Base-by-base conservation (phyloP, 352 stramenopile species). In the Hyaloperonospora arabidopsidis region DNA sequence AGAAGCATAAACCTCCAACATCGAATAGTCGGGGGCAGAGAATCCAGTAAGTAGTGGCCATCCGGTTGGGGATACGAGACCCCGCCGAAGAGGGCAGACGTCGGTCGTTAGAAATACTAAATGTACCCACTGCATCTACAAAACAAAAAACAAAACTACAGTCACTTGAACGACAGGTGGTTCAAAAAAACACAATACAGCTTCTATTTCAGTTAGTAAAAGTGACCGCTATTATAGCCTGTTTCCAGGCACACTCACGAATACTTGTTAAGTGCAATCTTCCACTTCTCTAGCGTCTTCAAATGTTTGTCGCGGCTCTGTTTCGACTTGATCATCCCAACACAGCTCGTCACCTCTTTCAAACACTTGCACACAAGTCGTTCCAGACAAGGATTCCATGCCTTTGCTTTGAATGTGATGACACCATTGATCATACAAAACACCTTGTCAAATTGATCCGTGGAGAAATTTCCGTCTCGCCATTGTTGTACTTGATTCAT, bases 381-480 rank as follows among this genome's bases (percentile, higher is more conserved):
- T 14, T 68, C 58, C n/a, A 39, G 8, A 22, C 47, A 28, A 2
- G 52, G 39, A 34, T 63, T 49, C 54, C 54, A 68, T 5, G 60
- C 43, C 39, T 45, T 63, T 14, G 45, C 57, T 6, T 34, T n/a
- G 45, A 58, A 69, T 2, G 44, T 47, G 12, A 63, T 23, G 1
- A 72, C 36, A 0, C 38, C 29, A 17, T 43, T 50, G 21, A 68
- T 10, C 8, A 0, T 21, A 25, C 66, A 57, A 0, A 68, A 41
- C 38, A 49, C 21, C 25, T 66, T 63, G 45, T 70, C 58, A 0
- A 74, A 5, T 51, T 74, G 65, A 45, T 63, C 46, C 5, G 70
- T 15, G 21, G 61, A 59, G 25, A 74, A 74, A 54, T 63, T 61
- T 0, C 65, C 65, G 34, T 63, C 54, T 25, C 65, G 57, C 61